Percentiles rank a stretch among this genome's conserved stretches.
These are phyloP conservation scores for Penicillium lagena DNA, from an alignment of 495 filamentous ascomycete genomes.

Conservation along the genomic window DNA sequence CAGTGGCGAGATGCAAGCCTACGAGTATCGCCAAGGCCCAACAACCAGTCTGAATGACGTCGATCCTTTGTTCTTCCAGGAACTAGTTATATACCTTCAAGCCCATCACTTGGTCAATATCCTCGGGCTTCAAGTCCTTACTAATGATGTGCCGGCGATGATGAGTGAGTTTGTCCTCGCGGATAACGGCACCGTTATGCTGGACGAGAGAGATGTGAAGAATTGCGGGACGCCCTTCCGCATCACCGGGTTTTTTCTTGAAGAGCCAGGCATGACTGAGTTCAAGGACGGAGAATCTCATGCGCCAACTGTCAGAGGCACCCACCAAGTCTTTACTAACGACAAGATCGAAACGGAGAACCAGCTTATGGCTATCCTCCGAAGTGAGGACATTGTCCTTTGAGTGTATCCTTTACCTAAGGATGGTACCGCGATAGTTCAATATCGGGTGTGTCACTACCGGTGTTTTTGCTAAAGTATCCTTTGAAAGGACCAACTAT, in stretches of 20 bases:
- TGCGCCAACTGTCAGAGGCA: background rate
- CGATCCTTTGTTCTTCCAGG: background rate
- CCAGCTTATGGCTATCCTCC: background rate
- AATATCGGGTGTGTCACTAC: background rate
- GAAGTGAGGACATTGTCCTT: background rate
- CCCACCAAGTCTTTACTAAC: background rate
- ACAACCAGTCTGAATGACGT: background rate
- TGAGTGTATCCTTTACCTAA: background rate
- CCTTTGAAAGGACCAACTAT: background rate
- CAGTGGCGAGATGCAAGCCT: background rate
- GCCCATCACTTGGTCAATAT: background rate
- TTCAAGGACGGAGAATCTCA: background rate
- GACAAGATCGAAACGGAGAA: background rate
- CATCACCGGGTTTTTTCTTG: background rate
- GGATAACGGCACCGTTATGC: background rate
- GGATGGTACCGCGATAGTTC: background rate
- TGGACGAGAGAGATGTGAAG: background rate
- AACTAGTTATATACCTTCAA: background rate
- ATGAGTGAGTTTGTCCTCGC: background rate
- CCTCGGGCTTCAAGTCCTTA: background rate
- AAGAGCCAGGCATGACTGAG: background rate
- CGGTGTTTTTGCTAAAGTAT: background rate
- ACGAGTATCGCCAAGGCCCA: background rate
- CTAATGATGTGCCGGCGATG: background rate
- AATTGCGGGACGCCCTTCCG: background rate